A percentile compares a stretch with the other conserved stretches of the same genome.
phyloP scores from a whole-genome alignment of 306 rosid species.

The Corylus americana region DNA sequence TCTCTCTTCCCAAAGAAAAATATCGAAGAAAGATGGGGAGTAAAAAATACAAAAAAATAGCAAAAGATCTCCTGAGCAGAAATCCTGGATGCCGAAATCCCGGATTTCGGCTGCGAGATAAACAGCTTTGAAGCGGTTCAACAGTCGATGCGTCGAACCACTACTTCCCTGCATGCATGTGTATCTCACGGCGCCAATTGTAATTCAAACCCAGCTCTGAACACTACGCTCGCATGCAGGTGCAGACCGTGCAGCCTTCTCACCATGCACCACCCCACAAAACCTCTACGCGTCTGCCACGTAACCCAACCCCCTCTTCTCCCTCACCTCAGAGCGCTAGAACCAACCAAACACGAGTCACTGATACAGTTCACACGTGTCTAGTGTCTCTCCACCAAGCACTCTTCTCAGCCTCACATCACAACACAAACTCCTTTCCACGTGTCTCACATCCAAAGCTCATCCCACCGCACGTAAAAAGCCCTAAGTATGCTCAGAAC shows the following conservation, averaged over 20 bases:
- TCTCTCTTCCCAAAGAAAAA: neutral
- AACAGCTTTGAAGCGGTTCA: too few species aligned
- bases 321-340: too few species aligned
- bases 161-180: neutral
- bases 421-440: neutral
- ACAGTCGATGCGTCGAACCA: neutral
- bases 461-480: too few species aligned
- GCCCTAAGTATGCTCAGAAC: too few species aligned
- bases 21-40: neutral
- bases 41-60: neutral
- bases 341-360: neutral
- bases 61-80: neutral
- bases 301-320: too few species aligned
- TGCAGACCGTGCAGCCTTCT: slow-evolving; percentile 18
- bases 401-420: neutral
- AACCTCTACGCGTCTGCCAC: neutral
- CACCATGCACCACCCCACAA: neutral
- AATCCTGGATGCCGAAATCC: neutral
- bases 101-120: neutral
- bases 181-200: too few species aligned
- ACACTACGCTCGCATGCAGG: slow-evolving; percentile 19
- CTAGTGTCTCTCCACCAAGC: neutral
- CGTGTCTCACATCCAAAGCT: neutral
- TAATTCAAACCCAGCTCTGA: slow-evolving; percentile 8
- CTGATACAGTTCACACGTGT: neutral